phyloP scores from a whole-genome alignment of 2,329 filamentous ascomycete species.

The Verticillium zaregamsianum region DNA sequence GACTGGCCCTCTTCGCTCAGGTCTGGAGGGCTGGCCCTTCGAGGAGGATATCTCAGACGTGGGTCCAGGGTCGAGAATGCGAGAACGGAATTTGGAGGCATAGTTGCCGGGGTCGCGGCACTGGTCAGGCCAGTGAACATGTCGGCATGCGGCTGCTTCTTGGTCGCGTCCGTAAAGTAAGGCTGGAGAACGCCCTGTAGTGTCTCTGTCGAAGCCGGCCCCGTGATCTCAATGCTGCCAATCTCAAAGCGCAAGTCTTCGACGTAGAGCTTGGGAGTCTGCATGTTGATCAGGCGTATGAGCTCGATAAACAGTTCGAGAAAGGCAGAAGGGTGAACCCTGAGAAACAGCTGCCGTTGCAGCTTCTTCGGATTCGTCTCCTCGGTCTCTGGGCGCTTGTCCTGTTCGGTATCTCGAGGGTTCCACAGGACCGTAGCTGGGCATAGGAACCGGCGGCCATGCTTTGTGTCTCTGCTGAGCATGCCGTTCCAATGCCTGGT shows the following conservation, averaged over 20 bases:
- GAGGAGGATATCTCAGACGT: slow-evolving; percentile 72
- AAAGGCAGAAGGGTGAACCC: slow-evolving; percentile 81
- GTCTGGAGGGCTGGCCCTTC: slow-evolving; percentile 36
- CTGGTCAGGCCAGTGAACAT: slow-evolving; percentile 49
- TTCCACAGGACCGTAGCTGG: slow-evolving; percentile 76
- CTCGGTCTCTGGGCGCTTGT: slow-evolving; percentile 10
- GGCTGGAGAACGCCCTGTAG: slow-evolving; percentile 65
- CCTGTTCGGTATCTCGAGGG: slow-evolving; percentile 27
- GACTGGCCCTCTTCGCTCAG: slow-evolving; percentile 30
- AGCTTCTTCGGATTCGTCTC: slow-evolving; percentile 16
- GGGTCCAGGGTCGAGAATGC: slow-evolving; percentile 75
- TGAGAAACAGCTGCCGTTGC: slow-evolving; percentile 55
- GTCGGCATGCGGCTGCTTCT: slow-evolving; percentile 35
- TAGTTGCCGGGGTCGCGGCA: slow-evolving; percentile 62
- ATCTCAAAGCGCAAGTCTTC: slow-evolving; percentile 69
- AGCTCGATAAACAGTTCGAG: slow-evolving; percentile 64
- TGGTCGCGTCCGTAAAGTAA: slow-evolving; percentile 29
- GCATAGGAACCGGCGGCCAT: slow-evolving; percentile 56
- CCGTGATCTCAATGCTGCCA: slow-evolving; percentile 53
- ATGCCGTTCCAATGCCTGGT: slow-evolving; percentile 44
- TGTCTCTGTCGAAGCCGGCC: slow-evolving; percentile 74
- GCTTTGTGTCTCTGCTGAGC: slow-evolving; percentile 51
- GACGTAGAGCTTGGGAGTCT: slow-evolving; percentile 57
- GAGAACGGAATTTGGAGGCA: slow-evolving; percentile 68
- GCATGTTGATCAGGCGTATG: slow-evolving; percentile 50